A percentile compares a stretch with the other conserved stretches of the same genome.
Conservation (phyloP, 2,329 filamentous ascomycete genomes). For the Myriosclerotinia scirpicola region DNA sequence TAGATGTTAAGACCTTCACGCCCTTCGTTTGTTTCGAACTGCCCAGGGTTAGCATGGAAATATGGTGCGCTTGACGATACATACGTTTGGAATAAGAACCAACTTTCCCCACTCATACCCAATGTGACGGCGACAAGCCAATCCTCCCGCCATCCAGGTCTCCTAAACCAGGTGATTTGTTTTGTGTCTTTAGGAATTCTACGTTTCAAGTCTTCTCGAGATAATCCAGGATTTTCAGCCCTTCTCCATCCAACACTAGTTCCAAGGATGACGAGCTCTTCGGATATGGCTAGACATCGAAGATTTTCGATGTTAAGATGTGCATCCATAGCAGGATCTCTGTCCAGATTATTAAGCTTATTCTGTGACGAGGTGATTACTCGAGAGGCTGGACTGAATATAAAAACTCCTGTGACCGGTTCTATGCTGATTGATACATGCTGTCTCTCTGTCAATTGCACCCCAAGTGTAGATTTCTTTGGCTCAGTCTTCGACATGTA, state of each 20-base stretch:
- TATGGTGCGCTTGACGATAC: constrained; percentile 14
- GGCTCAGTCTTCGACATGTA: constrained; percentile 61
- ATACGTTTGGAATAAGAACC: constrained; percentile 71
- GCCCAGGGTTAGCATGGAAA: constrained; percentile 20
- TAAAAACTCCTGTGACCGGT: constrained; percentile 73
- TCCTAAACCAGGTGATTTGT: constrained; percentile 67
- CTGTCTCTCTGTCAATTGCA: constrained; percentile 67
- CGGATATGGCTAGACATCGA: constrained; percentile 59
- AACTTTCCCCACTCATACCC: constrained; percentile 71
- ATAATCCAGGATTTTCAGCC: constrained; percentile 45
- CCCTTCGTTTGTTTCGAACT: constrained; percentile 25
- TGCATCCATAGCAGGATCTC: constrained; percentile 58
- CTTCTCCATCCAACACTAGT: constrained; percentile 64
- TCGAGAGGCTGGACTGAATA: constrained; percentile 64
- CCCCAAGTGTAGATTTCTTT: constrained; percentile 63
- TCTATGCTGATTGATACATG: constrained; percentile 67
- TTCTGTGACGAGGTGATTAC: constrained; percentile 59
- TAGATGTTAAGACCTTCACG: constrained; percentile 31
- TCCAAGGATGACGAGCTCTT: constrained; percentile 60
- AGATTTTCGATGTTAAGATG: constrained; percentile 59
- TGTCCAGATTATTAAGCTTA: constrained; percentile 59
- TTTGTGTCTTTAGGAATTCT: constrained; percentile 61
- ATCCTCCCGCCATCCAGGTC: constrained; percentile 65
- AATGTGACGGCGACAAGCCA: constrained; percentile 75
- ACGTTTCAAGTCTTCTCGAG: constrained; percentile 56